Evolutionary conservation across 208 protist species (phyloP), one percentile per base, ranked within the genome.

Genomic region (Trypanosoma congolense): DNA sequence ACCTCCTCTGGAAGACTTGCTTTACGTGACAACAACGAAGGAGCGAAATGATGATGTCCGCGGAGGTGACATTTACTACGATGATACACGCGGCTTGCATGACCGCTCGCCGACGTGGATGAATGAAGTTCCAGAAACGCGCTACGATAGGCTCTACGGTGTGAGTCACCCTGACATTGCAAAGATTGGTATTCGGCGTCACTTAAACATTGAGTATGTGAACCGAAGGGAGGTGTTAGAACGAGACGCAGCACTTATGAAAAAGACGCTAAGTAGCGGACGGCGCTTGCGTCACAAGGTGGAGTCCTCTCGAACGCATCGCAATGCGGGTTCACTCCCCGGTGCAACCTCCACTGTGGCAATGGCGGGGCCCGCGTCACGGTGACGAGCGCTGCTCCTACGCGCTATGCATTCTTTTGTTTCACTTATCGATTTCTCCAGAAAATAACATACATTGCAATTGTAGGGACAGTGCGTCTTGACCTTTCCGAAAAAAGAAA

Each of bases 131-230:
- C 88, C 83, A 0, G 67, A 95, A 65, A 95, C 84, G n/a, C 84
- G 88, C 14, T 95, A 95, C 61, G 88, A 95, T 41, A 68, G 84
- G 49, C 71, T 95, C 18, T 92, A 95, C 67, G 83, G 84, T 33
- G 69, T 92, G 19, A 92, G 79, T 49, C 53, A 90, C 57, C 82
- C 84, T 1, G 78, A 95, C 42, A 76, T 95, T 18, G 65, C 83
- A 18, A 81, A 87, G 71, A 82, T 95, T 42, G 88, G 88, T 45
- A 89, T 95, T 25, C 88, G 88, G 41, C 73, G 78, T 9, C 88
- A 92, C 58, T 58, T 95, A 2, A 70, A 83, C 14, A 69, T 74
- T 18, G 87, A 93, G 72, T 91, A 93, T 55, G 73, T 82, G 25
- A 91, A 93, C 50, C 68, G 80, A 4, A 56, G 61, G 33, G 87